Percentiles rank a stretch among this genome's conserved stretches.
phyloP scores from a whole-genome alignment of 805 yeast genomes.

The Alloascoidea hylecoeti region DNA sequence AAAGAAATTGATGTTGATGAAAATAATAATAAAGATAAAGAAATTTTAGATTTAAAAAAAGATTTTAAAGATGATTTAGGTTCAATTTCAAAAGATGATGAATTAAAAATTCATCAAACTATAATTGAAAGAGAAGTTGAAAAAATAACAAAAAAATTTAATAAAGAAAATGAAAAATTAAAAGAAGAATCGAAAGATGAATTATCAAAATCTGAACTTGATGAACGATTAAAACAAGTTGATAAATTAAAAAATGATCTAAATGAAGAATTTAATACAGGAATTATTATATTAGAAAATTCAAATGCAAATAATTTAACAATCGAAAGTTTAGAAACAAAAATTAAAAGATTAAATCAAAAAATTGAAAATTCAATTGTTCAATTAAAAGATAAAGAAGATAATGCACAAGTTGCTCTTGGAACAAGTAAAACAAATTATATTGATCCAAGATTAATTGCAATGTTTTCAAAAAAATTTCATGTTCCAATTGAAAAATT shows the following conservation, averaged over 20 bases:
- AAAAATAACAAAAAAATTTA: slow-evolving; percentile 47
- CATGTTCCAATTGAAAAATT: slow-evolving; percentile 86
- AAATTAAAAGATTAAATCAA: slow-evolving; percentile 57
- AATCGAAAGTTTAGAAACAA: slow-evolving; percentile 58
- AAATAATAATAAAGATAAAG: slow-evolving; percentile 31
- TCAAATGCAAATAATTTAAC: slow-evolving; percentile 22
- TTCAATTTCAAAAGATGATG: slow-evolving; percentile 53
- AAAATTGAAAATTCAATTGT: slow-evolving; percentile 55
- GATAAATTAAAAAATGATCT: slow-evolving; percentile 36
- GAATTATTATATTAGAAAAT: slow-evolving; percentile 33
- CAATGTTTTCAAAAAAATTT: slow-evolving; percentile 74
- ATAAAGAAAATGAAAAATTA: slow-evolving; percentile 65
- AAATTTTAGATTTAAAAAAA: slow-evolving; percentile 44
- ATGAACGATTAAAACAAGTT: slow-evolving; percentile 42
- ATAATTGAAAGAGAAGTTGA: slow-evolving; percentile 55
- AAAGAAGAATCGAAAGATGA: slow-evolving; percentile 39
- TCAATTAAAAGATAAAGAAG: slow-evolving; percentile 85
- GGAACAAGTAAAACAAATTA: slow-evolving; percentile 91
- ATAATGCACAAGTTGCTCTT: slow-evolving; percentile 83
- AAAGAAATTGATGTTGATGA: too few relatives aligned
- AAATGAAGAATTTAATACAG: slow-evolving; percentile 41
- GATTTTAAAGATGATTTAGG: slow-evolving; percentile 50
- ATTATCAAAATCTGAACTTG: slow-evolving; percentile 39
- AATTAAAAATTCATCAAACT: slow-evolving; percentile 38
- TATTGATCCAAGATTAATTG: slow-evolving; percentile 88